Evolutionary conservation across 495 filamentous ascomycete genomes (phyloP), one percentile per base, ranked within the genome.

Genomic region (Xylaria bambusicola): DNA sequence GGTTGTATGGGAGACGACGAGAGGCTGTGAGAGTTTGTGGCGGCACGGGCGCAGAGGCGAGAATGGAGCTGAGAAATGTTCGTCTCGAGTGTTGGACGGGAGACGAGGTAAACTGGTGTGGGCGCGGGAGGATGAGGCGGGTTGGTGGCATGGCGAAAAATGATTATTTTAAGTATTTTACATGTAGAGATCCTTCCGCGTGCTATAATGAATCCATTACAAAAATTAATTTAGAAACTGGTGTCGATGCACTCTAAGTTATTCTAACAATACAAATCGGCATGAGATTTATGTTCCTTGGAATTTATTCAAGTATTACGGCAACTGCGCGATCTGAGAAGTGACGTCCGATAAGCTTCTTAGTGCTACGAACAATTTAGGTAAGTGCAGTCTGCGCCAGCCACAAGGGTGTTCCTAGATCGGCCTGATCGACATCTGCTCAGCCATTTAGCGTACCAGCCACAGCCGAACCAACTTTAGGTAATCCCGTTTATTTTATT

Each of bases 1-100:
- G 79, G 1, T 84, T 74, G 81, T 95, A 95, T 26, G 90, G 89
- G 59, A 98, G 88, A n/a, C 80, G 87, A 60, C 90, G 88, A 42
- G 82, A 79, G 18, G 90, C 91, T 60, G 80, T 81, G 62, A 97
- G 83, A 63, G 77, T 84, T 63, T 85, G 83, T 0, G 78, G 62
- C 24, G 52, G 41, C 23, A 38, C 6, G 26, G 69, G 52, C 50
- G 68, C 53, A 23, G 64, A 60, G 45, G 77, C 66, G 55, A 77
- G 70, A 49, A 61, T 17, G 44, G 51, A 55, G 50, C 71, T 73
- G 62, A 78, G 63, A 70, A 80, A 78, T 60, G 70, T 53, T 20
- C 67, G 75, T 26, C 50, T 61, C 27, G 24, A 65, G 21, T 31
- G 55, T 27, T 33, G 40, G 21, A 36, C 23, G 35, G 46, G 49